Evolutionary conservation across 176 grass and related monocot species (phyloP).

Genomic region (Oryza meyeriana): DNA sequence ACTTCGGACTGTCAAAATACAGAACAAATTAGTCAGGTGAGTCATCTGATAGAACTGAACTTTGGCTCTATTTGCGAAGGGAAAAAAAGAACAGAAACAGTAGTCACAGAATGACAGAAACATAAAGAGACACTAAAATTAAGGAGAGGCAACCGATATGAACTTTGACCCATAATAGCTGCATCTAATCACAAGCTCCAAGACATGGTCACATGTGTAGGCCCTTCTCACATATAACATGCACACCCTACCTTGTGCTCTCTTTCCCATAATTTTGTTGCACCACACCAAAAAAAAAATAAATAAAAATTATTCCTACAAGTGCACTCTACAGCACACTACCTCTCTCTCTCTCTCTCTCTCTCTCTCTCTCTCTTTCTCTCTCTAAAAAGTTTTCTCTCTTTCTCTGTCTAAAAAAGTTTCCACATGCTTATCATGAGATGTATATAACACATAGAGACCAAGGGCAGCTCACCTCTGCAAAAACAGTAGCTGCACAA

Average conservation of each 20-base stretch:
- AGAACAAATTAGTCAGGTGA: constrained; percentile 3
- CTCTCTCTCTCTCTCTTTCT: background rate
- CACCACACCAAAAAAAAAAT: background rate
- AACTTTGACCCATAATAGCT: constrained; percentile 66
- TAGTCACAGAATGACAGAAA: background rate
- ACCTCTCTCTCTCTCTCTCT: background rate
- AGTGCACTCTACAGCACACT: too few species aligned
- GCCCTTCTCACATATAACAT: constrained; percentile 45
- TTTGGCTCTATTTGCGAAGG: constrained; percentile 11
- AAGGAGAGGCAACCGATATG: constrained; percentile 27
- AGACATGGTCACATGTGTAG: constrained; percentile 81
- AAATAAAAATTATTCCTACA: background rate
- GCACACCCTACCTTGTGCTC: constrained; percentile 44
- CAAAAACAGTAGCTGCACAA: constrained; percentile 31
- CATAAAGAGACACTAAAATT: constrained; percentile 7
- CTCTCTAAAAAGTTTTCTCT: too few species aligned
- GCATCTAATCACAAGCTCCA: constrained; percentile 63
- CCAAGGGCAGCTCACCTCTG: constrained; percentile 33
- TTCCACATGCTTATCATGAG: background rate
- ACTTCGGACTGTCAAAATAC: background rate
- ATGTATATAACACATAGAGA: constrained; percentile 12
- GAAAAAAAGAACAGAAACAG: background rate
- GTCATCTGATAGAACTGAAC: background rate
- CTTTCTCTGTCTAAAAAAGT: background rate
- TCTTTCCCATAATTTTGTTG: constrained; percentile 58